Percentiles rank a stretch among this genome's conserved stretches.
phyloP scores from a whole-genome alignment of 352 stramenopile genomes.

The Achlya hypogyna region DNA sequence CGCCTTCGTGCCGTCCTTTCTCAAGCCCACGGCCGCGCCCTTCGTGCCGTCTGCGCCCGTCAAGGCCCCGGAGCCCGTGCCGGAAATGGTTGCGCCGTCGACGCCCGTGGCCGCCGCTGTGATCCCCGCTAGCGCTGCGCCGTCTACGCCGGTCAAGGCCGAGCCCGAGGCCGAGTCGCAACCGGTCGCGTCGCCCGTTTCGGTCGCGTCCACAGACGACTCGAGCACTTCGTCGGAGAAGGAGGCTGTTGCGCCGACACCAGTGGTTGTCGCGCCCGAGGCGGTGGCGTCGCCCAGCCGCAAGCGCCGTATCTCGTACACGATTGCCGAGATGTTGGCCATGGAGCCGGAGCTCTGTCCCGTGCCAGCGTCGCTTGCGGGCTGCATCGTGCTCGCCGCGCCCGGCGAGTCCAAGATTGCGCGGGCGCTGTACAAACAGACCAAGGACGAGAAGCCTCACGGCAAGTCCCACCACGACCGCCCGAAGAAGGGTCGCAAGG shows the following conservation, averaged over 20 bases:
- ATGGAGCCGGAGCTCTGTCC: slow-evolving; percentile 48
- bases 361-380: slow-evolving; percentile 44
- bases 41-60: slow-evolving; percentile 37
- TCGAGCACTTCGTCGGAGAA: background rate
- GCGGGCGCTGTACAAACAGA: background rate
- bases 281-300: slow-evolving; percentile 22
- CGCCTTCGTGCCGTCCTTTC: slow-evolving; percentile 1
- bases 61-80: slow-evolving; percentile 24
- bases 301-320: slow-evolving; percentile 52
- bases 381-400: slow-evolving; percentile 29
- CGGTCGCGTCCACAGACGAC: background rate
- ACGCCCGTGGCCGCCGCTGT: slow-evolving; percentile 24
- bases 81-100: slow-evolving; percentile 25
- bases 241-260: background rate
- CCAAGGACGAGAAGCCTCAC: slow-evolving; percentile 7
- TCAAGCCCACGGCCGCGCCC: slow-evolving; percentile 42
- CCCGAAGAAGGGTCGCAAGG: slow-evolving; percentile 1
- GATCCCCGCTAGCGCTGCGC: slow-evolving; percentile 11
- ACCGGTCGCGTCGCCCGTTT: background rate
- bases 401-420: slow-evolving; percentile 20
- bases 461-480: background rate
- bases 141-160: slow-evolving; percentile 10
- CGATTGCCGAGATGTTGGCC: slow-evolving; percentile 61
- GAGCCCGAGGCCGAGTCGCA: slow-evolving; percentile 21
- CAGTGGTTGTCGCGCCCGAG: slow-evolving; percentile 23